Conservation (phyloP, 179 eudicot species). For the Actinidia arguta region DNA sequence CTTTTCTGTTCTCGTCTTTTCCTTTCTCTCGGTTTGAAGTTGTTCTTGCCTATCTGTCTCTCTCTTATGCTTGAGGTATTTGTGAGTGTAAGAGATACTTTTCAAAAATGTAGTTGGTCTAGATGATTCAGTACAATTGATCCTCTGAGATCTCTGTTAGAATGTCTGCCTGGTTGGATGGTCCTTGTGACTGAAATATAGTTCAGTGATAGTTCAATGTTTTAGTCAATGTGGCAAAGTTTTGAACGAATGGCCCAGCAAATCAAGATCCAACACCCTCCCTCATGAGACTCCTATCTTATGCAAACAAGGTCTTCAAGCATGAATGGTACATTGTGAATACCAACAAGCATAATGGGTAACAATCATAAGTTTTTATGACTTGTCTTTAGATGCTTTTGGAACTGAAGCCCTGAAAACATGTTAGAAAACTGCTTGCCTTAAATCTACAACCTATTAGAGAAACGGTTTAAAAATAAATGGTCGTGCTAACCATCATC, state of each 20-base stretch:
- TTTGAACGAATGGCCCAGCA: too few relatives aligned
- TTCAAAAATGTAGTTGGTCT: background rate
- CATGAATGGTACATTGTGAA: too few relatives aligned
- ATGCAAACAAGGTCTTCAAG: too few relatives aligned
- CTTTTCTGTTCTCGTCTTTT: background rate
- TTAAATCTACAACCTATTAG: background rate
- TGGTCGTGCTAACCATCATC: too few relatives aligned
- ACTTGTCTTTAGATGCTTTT: background rate
- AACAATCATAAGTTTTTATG: too few relatives aligned
- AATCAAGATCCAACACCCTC: too few relatives aligned
- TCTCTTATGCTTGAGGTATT: too few relatives aligned
- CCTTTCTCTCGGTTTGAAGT: constrained; percentile 6
- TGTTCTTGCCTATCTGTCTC: background rate
- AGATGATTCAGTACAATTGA: background rate
- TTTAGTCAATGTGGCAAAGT: background rate
- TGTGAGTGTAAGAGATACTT: too few relatives aligned
- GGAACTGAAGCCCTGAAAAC: background rate
- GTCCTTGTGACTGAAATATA: background rate
- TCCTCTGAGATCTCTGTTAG: background rate
- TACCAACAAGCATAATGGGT: too few relatives aligned
- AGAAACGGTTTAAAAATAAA: background rate
- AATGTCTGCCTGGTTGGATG: background rate
- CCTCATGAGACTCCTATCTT: too few relatives aligned
- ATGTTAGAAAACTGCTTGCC: background rate
- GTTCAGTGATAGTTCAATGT: background rate